Base-by-base conservation (phyloP, 345 rosid species). In the Citrus medica region DNA sequence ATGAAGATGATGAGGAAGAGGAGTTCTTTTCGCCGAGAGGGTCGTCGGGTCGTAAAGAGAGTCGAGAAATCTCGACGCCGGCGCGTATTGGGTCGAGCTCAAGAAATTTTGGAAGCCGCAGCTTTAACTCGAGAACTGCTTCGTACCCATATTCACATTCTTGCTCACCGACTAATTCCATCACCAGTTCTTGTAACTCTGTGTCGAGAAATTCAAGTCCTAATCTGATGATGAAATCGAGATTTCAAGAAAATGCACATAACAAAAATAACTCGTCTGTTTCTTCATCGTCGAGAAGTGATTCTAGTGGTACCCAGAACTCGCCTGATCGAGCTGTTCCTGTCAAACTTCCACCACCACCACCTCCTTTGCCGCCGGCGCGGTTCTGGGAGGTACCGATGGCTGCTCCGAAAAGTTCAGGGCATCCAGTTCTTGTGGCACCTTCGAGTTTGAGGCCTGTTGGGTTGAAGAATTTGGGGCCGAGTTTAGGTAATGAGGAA, bases 21-120 rank as follows among this genome's bases (percentile, higher is more conserved):
- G 93, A 90, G 83, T 96, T 94, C 81, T 94, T 83, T 78, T 96
- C 99, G 1, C 99, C 99, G 0, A 88, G 97, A 82, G 97, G 95
- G 5, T 94, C 99, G 35, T 87, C 94, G 0, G 92, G 86, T 22
- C 84, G 84, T n/a, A 88, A 77, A 72, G 95, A 88, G 67, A 86
- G 84, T 69, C 82, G 81, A 21, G 76, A 79, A 48, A 66, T n/a
- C 25, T 85, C 73, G 30, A 70, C n/a, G 28, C 73, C 78, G 3
- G 69, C 53, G 4, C 84, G 83, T 24, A 62, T 75, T 7, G 88
- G 71, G 33, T 90, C 90, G 48, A 92, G 88, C 53, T 85, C 92
- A 3, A 82, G 88, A 21, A 84, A 82, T 78, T 87, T 82, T 71
- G 91, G 90, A 16, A 82, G 89, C 12, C 72, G 81, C 35, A 89